Percentiles rank a stretch among this genome's conserved stretches.
Evolutionary conservation across 495 filamentous ascomycete genomes (phyloP).

Genomic region (Letharia columbiana): DNA sequence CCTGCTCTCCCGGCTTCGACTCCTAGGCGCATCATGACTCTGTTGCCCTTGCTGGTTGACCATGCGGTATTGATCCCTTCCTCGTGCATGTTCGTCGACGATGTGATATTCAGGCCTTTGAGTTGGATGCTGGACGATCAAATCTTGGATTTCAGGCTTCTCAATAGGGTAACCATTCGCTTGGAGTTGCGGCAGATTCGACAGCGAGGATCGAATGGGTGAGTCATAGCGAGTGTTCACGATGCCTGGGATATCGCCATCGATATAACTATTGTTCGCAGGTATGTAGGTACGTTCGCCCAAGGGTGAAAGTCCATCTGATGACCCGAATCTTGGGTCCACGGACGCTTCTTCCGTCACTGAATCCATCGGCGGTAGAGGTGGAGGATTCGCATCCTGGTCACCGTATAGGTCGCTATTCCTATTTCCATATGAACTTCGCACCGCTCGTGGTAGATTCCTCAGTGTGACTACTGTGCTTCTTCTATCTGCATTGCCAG

Average conservation of each 20-base stretch:
- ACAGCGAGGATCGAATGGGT: background rate
- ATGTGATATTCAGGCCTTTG: conserved; percentile 17
- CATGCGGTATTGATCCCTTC: conserved; percentile 8
- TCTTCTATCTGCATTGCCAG: conserved; percentile 10
- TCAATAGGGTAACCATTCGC: conserved; percentile 23
- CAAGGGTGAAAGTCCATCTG: background rate
- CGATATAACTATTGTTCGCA: conserved; percentile 10
- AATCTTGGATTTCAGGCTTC: conserved; percentile 9
- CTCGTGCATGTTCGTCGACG: conserved; percentile 14
- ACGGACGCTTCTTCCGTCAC: conserved; percentile 6
- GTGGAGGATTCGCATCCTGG: conserved; percentile 5
- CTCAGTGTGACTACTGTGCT: conserved; percentile 16
- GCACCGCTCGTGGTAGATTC: conserved; percentile 8
- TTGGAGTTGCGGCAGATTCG: conserved; percentile 12
- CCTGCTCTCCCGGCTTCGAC: conserved; percentile 22
- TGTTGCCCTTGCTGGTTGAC: conserved; percentile 4
- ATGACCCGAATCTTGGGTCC: background rate
- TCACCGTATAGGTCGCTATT: conserved; percentile 6
- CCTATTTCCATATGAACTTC: conserved; percentile 8
- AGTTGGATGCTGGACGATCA: conserved; percentile 8
- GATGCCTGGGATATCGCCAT: conserved; percentile 9
- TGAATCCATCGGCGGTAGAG: conserved; percentile 10
- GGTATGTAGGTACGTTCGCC: conserved; percentile 5
- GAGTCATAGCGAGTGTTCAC: conserved; percentile 16
- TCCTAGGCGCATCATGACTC: conserved; percentile 11